Percentiles rank a stretch among this genome's conserved stretches.
Evolutionary conservation across 768 basidiomycete genomes (phyloP).

Genomic region (Arthromyces matolae): DNA sequence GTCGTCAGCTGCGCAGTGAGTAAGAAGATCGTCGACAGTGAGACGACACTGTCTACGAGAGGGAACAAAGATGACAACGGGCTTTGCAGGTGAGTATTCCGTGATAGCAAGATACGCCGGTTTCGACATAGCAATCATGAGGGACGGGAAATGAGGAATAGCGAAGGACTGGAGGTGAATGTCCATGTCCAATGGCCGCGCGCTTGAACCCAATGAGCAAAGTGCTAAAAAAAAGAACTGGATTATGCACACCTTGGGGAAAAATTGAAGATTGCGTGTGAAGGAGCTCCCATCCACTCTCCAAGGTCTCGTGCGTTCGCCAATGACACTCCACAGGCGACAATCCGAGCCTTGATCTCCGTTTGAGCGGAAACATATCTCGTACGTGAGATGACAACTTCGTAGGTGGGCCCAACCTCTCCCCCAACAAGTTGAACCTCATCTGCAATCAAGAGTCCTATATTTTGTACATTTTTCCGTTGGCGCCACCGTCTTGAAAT

Average conservation of each 20-base stretch:
- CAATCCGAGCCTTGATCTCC: constrained; percentile 87
- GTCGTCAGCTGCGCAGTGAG: constrained; percentile 86
- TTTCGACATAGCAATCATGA: constrained; percentile 99
- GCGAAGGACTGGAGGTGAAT: constrained; percentile 95
- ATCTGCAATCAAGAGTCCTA: constrained; percentile 91
- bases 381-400: constrained; percentile 94
- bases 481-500: constrained; percentile 94
- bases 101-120: constrained; percentile 91
- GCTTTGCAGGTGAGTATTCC: constrained; percentile 82
- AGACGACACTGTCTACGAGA: constrained; percentile 91
- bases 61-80: constrained; percentile 90
- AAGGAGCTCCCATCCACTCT: constrained; percentile 95
- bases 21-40: constrained; percentile 87
- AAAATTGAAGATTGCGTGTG: constrained; percentile 97
- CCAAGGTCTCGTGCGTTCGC: constrained; percentile 95
- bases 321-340: constrained; percentile 91
- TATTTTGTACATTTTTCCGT: constrained; percentile 91
- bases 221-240: not conserved
- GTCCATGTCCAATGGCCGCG: constrained; percentile 95
- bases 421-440: constrained; percentile 95
- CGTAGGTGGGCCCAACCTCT: constrained; percentile 93
- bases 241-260: constrained; percentile 64
- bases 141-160: constrained; percentile 95
- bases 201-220: constrained; percentile 41
- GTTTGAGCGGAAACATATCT: constrained; percentile 95